Percentiles rank a stretch among this genome's conserved stretches.
These are phyloP conservation scores for Triticum timopheevii DNA, from an alignment of 176 grass and related monocot genomes.

Conservation along the genomic window DNA sequence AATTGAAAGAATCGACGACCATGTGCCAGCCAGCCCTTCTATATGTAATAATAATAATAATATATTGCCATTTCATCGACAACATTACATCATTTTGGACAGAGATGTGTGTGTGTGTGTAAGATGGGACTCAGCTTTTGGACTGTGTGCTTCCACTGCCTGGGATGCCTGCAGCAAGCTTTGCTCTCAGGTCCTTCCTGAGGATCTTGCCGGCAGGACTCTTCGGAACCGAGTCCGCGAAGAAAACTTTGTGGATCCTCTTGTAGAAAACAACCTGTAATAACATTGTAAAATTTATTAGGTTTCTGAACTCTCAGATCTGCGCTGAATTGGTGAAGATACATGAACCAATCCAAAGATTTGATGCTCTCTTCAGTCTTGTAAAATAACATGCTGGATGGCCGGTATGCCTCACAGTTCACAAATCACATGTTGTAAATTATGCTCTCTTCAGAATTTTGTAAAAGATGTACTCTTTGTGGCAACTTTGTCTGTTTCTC, in stretches of 20 bases:
- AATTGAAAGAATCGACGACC: constrained; percentile 38
- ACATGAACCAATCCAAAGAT: background rate
- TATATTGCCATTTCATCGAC: constrained; percentile 36
- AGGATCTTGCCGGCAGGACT: constrained; percentile 88
- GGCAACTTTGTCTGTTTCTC: background rate
- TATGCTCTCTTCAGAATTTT: background rate
- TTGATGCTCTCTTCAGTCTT: background rate
- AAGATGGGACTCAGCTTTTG: constrained; percentile 23
- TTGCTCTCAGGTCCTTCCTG: constrained; percentile 88
- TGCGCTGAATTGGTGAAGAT: background rate
- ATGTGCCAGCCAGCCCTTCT: constrained; percentile 17
- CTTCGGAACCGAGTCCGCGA: constrained; percentile 72
- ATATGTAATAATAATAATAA: constrained; percentile 26
- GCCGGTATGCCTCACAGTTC: too few species aligned
- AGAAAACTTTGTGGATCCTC: constrained; percentile 85
- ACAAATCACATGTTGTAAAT: background rate
- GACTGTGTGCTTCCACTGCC: background rate
- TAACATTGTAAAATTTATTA: background rate
- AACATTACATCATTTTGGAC: constrained; percentile 47
- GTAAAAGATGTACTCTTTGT: background rate
- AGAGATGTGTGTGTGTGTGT: background rate
- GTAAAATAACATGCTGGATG: too few species aligned
- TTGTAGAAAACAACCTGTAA: constrained; percentile 94
- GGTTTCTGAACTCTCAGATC: background rate
- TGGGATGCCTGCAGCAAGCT: constrained; percentile 50